Evolutionary conservation across 306 rosid species (phyloP).

Genomic region (Gynostemma pentaphyllum): DNA sequence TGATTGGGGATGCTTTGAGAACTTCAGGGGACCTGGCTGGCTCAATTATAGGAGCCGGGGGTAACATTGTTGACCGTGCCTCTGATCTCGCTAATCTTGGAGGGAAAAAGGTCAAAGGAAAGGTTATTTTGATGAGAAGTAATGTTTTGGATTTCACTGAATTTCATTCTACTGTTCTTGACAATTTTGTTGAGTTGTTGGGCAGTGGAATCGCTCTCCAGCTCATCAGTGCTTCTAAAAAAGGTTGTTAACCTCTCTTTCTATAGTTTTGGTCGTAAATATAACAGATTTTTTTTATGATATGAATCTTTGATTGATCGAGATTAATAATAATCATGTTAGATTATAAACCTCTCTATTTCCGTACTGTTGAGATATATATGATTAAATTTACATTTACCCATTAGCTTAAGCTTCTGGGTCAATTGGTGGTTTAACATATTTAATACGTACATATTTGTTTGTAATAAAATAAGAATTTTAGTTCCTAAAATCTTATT

Average conservation of each 20-base stretch:
- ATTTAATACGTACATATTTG: no score
- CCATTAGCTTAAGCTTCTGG: no score
- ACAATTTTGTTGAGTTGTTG: conserved; percentile 43
- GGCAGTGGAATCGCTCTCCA: conserved; percentile 44
- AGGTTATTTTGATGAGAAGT: conserved; percentile 58
- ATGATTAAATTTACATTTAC: no score
- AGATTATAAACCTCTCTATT: no score
- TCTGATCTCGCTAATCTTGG: not conserved
- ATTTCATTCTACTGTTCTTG: conserved; percentile 35
- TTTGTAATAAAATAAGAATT: no score
- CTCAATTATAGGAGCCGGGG: not conserved
- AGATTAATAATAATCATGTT: no score
- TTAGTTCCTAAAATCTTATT: no score
- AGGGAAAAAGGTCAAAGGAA: conserved; percentile 32
- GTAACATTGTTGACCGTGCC: not conserved
- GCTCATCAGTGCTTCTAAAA: conserved; percentile 35
- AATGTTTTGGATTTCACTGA: conserved; percentile 66
- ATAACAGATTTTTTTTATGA: no score
- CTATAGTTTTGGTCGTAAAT: no score
- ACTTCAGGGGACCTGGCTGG: not conserved
- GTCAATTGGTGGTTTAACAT: no score
- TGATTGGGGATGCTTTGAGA: not conserved
- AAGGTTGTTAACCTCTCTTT: not conserved
- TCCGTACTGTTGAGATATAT: no score
- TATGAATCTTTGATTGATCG: no score